Percentiles rank a stretch among this genome's conserved stretches.
Conservation (phyloP, 176 grass and related monocot species). For the Ensete glaucum region DNA sequence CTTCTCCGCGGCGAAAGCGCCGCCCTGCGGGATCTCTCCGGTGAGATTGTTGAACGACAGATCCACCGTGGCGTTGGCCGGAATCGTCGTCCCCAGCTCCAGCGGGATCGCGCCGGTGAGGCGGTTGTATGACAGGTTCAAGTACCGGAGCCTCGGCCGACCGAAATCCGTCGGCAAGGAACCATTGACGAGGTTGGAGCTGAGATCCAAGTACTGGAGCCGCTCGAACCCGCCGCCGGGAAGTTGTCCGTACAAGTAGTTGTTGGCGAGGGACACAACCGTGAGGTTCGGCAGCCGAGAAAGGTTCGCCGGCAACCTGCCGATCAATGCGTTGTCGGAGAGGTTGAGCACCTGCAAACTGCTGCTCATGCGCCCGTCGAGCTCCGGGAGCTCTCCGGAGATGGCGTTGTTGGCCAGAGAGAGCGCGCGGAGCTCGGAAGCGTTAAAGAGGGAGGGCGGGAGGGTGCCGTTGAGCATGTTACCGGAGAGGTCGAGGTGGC, state of each 20-base stretch:
- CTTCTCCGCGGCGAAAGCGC: constrained; percentile 2
- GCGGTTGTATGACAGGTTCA: constrained; percentile 12
- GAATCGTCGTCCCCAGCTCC: constrained; percentile 2
- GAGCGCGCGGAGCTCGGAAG: constrained; percentile 6
- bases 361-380: neutral
- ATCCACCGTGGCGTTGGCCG: constrained; percentile 10
- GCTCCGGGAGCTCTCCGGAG: constrained; percentile 2
- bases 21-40: constrained; percentile 1
- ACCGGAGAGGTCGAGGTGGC: constrained; percentile 12
- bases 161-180: constrained; percentile 2
- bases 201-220: constrained; percentile 12
- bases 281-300: constrained; percentile 5
- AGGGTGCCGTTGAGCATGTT: constrained; percentile 16
- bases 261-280: constrained; percentile 1
- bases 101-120: constrained; percentile 2
- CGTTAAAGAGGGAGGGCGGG: constrained; percentile 8
- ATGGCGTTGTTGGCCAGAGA: constrained; percentile 8
- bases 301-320: neutral
- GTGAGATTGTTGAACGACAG: constrained; percentile 16
- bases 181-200: constrained; percentile 12
- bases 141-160: neutral
- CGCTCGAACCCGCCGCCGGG: constrained; percentile 1
- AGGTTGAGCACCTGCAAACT: constrained; percentile 13
- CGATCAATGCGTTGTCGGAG: constrained; percentile 9
- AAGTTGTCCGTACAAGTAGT: constrained; percentile 7